phyloP scores from a whole-genome alignment of 805 yeast genomes.

The Torulaspora quercuum region DNA sequence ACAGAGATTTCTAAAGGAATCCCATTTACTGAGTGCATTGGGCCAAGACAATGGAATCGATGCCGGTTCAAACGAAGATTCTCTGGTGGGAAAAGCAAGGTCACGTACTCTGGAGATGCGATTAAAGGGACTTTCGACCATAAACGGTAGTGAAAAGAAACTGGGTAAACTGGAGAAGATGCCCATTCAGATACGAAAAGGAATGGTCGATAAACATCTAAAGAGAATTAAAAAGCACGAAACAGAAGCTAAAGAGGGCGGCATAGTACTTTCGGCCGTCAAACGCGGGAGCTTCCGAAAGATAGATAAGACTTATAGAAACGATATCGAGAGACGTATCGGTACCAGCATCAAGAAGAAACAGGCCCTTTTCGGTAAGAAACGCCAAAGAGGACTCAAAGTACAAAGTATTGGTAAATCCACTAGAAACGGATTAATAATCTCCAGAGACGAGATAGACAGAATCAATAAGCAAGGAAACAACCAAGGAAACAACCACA shows the following conservation, averaged over 20 bases:
- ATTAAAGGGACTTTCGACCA: constrained; percentile 46
- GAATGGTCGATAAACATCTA: constrained; percentile 62
- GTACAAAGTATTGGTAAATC: constrained; percentile 71
- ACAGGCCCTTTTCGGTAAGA: constrained; percentile 40
- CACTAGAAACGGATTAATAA: constrained; percentile 73
- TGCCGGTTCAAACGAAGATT: constrained; percentile 53
- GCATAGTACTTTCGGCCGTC: constrained; percentile 74
- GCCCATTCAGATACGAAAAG: constrained; percentile 87
- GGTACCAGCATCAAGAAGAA: constrained; percentile 51
- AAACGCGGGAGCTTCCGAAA: constrained; percentile 65
- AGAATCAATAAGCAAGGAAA: constrained; percentile 36
- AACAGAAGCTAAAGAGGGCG: constrained; percentile 81
- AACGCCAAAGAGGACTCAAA: constrained; percentile 74
- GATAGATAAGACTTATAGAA: constrained; percentile 45
- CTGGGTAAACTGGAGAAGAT: constrained; percentile 57
- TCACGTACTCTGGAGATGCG: constrained; percentile 60
- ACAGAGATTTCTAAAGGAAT: constrained; percentile 65
- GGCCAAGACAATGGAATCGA: constrained; percentile 31
- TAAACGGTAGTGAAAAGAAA: constrained; percentile 42
- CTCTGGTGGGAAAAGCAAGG: constrained; percentile 66
- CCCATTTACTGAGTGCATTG: constrained; percentile 55
- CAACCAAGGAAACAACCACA: not conserved
- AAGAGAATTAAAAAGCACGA: constrained; percentile 56
- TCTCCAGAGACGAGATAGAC: constrained; percentile 65
- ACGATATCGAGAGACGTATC: constrained; percentile 40